phyloP scores from a whole-genome alignment of 208 protist species.

The Leishmania braziliensis region DNA sequence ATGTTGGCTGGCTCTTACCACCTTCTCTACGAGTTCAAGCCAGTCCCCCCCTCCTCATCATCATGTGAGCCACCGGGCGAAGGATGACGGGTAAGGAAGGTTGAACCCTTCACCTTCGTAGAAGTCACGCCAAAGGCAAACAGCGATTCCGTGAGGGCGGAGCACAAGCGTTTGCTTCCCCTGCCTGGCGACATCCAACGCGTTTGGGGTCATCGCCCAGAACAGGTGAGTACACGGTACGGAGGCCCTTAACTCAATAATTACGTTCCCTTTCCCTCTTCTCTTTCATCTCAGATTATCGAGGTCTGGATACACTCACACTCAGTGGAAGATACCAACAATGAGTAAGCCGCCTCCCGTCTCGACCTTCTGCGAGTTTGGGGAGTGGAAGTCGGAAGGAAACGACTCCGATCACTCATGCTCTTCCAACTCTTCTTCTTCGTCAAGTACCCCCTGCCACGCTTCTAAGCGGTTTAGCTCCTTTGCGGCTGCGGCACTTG shows the following conservation, averaged over 20 bases:
- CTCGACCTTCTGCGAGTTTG: slow-evolving; percentile 14
- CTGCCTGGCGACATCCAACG: not conserved
- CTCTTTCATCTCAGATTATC: not conserved
- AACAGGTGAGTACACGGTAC: too few species aligned
- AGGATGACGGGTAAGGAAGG: not conserved
- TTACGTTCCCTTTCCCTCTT: not conserved
- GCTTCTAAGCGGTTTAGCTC: slow-evolving; percentile 2
- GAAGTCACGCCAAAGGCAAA: not conserved
- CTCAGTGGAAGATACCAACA: not conserved
- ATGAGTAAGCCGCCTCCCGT: not conserved
- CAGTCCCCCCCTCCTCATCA: not conserved
- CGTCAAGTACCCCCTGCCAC: not conserved
- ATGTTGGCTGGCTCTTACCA: not conserved
- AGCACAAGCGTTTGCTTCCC: not conserved
- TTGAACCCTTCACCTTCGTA: not conserved
- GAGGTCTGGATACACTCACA: not conserved
- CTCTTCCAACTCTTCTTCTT: slow-evolving; percentile 15
- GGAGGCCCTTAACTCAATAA: not conserved
- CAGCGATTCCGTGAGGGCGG: not conserved
- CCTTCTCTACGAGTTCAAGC: not conserved
- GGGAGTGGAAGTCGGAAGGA: slow-evolving; percentile 31
- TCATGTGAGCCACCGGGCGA: not conserved
- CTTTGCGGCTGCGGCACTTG: not conserved
- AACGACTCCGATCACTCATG: slow-evolving; percentile 11
- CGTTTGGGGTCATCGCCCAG: not conserved